Percentiles rank a stretch among this genome's conserved stretches.
phyloP scores from a whole-genome alignment of 179 eudicot species.

The Beta lomatogona region DNA sequence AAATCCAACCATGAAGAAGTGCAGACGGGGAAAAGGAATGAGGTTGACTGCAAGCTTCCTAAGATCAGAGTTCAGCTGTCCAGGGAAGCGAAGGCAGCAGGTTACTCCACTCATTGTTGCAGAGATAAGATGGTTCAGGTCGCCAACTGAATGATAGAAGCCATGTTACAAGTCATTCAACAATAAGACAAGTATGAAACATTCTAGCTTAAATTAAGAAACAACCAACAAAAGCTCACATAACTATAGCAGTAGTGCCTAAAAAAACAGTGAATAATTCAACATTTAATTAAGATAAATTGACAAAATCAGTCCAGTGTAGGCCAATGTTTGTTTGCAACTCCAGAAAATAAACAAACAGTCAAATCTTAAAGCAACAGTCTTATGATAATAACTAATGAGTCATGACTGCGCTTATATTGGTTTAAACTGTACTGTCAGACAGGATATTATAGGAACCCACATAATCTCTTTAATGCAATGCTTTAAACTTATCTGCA shows the following conservation, averaged over 20 bases:
- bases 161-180: background rate
- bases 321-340: background rate
- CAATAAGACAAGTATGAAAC: background rate
- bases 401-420: background rate
- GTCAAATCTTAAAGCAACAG: background rate
- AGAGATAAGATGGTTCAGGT: constrained; percentile 67
- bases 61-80: constrained; percentile 72
- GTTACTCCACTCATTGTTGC: constrained; percentile 81
- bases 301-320: background rate
- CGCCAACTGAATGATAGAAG: constrained; percentile 51
- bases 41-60: constrained; percentile 72
- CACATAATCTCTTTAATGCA: background rate
- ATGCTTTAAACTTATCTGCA: background rate
- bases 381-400: background rate
- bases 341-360: background rate
- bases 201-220: background rate
- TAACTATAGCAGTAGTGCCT: background rate
- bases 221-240: background rate
- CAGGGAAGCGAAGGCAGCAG: constrained; percentile 77
- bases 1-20: constrained; percentile 94
- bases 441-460: background rate
- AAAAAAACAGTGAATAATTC: background rate
- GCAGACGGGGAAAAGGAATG: constrained; percentile 75
- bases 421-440: background rate
- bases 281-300: background rate